A percentile compares a stretch with the other conserved stretches of the same genome.
phyloP scores from a whole-genome alignment of 768 basidiomycete species.

The Punctularia strigosozonata region DNA sequence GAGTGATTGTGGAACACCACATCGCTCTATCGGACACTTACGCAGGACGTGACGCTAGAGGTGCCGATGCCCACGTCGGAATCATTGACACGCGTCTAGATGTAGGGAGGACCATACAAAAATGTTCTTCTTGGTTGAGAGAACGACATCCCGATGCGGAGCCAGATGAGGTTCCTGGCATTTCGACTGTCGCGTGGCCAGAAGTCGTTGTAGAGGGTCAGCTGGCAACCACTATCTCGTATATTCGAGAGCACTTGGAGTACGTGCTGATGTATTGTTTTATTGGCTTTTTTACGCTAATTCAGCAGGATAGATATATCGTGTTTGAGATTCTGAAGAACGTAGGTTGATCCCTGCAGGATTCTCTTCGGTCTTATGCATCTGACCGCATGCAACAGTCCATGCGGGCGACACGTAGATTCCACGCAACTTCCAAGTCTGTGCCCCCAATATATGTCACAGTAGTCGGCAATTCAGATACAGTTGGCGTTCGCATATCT shows the following conservation, averaged over 20 bases:
- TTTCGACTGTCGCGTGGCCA: conserved; percentile 33
- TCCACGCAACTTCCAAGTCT: conserved; percentile 31
- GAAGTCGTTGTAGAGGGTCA: conserved; percentile 67
- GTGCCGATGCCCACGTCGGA: conserved; percentile 47
- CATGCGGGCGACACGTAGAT: conserved; percentile 56
- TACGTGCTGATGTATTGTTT: conserved; percentile 21
- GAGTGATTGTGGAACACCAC: conserved; percentile 85
- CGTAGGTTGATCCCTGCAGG: conserved; percentile 29
- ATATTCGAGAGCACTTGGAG: conserved; percentile 84
- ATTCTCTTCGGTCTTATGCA: neutral
- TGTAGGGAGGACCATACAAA: conserved; percentile 58
- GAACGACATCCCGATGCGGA: conserved; percentile 33
- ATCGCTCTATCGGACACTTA: conserved; percentile 63
- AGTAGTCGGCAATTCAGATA: conserved; percentile 60
- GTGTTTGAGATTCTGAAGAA: conserved; percentile 87
- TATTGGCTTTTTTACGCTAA: neutral
- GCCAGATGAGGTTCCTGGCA: conserved; percentile 18
- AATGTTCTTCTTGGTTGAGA: conserved; percentile 47
- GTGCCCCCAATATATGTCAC: conserved; percentile 64
- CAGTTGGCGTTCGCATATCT: conserved; percentile 78
- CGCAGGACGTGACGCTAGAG: conserved; percentile 19
- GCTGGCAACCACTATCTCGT: conserved; percentile 57
- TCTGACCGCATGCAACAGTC: conserved; percentile 29
- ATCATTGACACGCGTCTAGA: conserved; percentile 73
- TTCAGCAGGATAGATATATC: conserved; percentile 48